A percentile compares a stretch with the other conserved stretches of the same genome.
Conservation (phyloP, 2,329 filamentous ascomycete genomes). For the Cryphonectria nitschkei region DNA sequence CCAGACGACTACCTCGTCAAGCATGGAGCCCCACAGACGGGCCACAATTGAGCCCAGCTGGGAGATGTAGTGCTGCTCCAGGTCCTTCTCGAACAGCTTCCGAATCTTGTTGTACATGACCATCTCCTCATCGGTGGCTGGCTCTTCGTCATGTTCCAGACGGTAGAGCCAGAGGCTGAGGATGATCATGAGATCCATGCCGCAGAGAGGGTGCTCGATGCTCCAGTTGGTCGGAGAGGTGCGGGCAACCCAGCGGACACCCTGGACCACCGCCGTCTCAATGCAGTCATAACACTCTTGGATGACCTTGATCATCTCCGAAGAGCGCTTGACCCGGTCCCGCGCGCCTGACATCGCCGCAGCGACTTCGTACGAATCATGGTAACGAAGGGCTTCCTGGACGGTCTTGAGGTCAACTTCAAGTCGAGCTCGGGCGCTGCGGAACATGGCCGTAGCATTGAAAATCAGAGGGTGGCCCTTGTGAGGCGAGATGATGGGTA, state of each 20-base stretch:
- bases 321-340: slow-evolving; percentile 90
- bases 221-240: slow-evolving; percentile 99
- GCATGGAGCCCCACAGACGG: slow-evolving; percentile 94
- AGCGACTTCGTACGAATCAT: slow-evolving; percentile 95
- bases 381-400: slow-evolving; percentile 94
- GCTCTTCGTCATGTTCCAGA: slow-evolving; percentile 98
- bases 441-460: slow-evolving; percentile 96
- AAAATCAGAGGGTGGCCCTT: slow-evolving; percentile 96
- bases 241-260: slow-evolving; percentile 96
- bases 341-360: slow-evolving; percentile 94
- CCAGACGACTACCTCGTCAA: slow-evolving; percentile 98
- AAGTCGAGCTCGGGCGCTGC: slow-evolving; percentile 88
- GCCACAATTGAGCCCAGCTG: slow-evolving; percentile 96
- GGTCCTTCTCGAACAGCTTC: slow-evolving; percentile 87
- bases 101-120: slow-evolving; percentile 93
- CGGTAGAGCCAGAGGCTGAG: slow-evolving; percentile 98
- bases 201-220: slow-evolving; percentile 94
- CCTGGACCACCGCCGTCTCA: slow-evolving; percentile 91
- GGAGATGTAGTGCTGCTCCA: slow-evolving; percentile 76
- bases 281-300: slow-evolving; percentile 98
- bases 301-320: slow-evolving; percentile 98
- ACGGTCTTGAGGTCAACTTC: slow-evolving; percentile 95
- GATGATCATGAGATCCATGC: slow-evolving; percentile 96
- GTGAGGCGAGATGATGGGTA: slow-evolving; percentile 90
- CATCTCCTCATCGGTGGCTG: slow-evolving; percentile 79